phyloP scores from a whole-genome alignment of 345 rosid genomes.

The Carallia brachiata region DNA sequence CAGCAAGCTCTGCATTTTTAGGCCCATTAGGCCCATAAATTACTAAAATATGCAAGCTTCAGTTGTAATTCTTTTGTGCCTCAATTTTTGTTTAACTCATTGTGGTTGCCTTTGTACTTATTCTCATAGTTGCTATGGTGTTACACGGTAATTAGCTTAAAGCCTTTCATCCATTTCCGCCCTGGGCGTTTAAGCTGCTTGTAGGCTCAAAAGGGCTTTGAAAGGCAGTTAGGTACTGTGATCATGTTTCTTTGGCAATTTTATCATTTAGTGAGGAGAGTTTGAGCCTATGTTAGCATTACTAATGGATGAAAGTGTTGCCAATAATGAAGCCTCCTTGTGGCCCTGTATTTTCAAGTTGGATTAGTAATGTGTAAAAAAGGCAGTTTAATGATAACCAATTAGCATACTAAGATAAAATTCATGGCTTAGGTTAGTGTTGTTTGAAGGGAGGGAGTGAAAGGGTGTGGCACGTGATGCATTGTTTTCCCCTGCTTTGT shows the following conservation, averaged over 20 bases:
- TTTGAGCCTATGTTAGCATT: not conserved
- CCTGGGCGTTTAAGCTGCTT: too few relatives aligned
- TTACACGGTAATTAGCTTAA: too few relatives aligned
- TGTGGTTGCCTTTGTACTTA: too few relatives aligned
- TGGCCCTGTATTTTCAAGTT: not conserved
- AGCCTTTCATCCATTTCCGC: too few relatives aligned
- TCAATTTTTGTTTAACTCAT: too few relatives aligned
- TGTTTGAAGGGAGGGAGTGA: not conserved
- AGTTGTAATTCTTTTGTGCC: too few relatives aligned
- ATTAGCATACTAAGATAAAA: not conserved
- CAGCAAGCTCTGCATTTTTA: too few relatives aligned
- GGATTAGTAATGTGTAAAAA: not conserved
- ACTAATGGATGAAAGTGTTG: too few relatives aligned
- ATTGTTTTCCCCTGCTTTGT: not conserved
- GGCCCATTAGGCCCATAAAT: too few relatives aligned
- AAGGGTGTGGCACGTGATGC: not conserved
- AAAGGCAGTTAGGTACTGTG: not conserved
- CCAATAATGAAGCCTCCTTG: too few relatives aligned
- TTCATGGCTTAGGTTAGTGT: not conserved
- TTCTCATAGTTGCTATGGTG: too few relatives aligned
- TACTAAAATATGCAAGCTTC: too few relatives aligned
- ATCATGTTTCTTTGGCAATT: not conserved
- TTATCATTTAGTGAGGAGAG: not conserved
- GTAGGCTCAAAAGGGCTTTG: not conserved
- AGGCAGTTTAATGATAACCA: not conserved